These are phyloP conservation scores for Amphicarpaea edgeworthii DNA, from an alignment of 306 rosid species.

Conservation along the genomic window DNA sequence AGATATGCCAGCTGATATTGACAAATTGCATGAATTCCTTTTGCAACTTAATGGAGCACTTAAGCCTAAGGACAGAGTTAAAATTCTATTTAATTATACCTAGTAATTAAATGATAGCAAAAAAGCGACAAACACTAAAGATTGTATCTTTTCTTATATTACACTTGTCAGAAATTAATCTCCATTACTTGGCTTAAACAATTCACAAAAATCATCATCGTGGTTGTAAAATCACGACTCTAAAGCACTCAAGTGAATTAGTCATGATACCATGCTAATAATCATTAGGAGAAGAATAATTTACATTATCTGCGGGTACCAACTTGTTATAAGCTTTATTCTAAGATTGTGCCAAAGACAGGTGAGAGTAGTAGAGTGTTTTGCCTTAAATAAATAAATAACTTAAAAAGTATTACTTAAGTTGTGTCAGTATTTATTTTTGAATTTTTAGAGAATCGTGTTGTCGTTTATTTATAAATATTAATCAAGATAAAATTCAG, in stretches of 20 bases:
- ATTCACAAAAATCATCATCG: slow-evolving; percentile 34
- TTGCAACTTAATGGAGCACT: slow-evolving; percentile 55
- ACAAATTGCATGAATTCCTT: slow-evolving; percentile 46
- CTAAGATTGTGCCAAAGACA: slow-evolving; percentile 38
- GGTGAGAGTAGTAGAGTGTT: slow-evolving; percentile 20
- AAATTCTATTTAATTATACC: slow-evolving; percentile 22
- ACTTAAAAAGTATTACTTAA: neutral
- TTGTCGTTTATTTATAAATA: neutral
- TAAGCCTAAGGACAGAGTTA: slow-evolving; percentile 32
- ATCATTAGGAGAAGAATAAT: slow-evolving; percentile 49
- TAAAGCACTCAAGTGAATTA: slow-evolving; percentile 55
- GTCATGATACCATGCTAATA: slow-evolving; percentile 45
- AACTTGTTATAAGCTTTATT: slow-evolving; percentile 50
- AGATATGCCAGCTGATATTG: slow-evolving; percentile 35
- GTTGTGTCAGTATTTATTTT: neutral
- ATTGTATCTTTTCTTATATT: slow-evolving; percentile 44
- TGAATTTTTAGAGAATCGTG: neutral
- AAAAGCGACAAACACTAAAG: slow-evolving; percentile 44
- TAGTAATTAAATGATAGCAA: slow-evolving; percentile 37
- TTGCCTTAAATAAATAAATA: neutral
- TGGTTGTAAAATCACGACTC: slow-evolving; percentile 47
- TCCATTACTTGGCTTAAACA: slow-evolving; percentile 49
- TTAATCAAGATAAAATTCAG: neutral
- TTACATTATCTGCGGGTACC: slow-evolving; percentile 56
- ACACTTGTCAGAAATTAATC: slow-evolving; percentile 54